Percentiles rank a stretch among this genome's conserved stretches.
Evolutionary conservation across 768 basidiomycete species (phyloP).

Genomic region (Cystobasidium tubakii): DNA sequence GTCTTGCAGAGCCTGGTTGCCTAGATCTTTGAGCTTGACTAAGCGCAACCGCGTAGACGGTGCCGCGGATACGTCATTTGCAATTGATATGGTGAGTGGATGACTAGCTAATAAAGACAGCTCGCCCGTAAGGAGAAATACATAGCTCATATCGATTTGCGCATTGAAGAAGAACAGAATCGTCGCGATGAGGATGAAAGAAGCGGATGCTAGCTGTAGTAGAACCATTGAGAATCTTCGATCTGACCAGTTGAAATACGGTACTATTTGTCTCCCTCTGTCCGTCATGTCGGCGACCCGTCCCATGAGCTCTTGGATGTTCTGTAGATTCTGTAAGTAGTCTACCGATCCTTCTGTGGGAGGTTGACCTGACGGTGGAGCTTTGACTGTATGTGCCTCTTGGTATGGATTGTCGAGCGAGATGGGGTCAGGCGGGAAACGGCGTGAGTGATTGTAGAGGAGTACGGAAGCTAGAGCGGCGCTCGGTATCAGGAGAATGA

Average conservation of each 20-base stretch:
- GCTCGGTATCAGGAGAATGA: conserved; percentile 25
- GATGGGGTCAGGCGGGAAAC: conserved; percentile 5
- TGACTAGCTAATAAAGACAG: conserved; percentile 37
- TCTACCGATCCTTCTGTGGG: conserved; percentile 37
- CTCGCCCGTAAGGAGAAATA: conserved; percentile 43
- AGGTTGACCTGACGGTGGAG: conserved; percentile 13
- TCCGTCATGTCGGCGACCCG: conserved; percentile 42
- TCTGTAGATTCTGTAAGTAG: conserved; percentile 38
- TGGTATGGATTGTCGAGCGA: conserved; percentile 32
- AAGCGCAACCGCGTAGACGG: not conserved
- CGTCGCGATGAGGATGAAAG: conserved; percentile 34
- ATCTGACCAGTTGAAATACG: conserved; percentile 44
- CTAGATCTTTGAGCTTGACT: not conserved
- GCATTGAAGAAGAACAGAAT: conserved; percentile 37
- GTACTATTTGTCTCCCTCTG: conserved; percentile 39
- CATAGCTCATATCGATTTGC: conserved; percentile 30
- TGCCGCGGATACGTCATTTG: conserved; percentile 4
- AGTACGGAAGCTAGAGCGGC: conserved; percentile 11
- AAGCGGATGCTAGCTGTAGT: conserved; percentile 39
- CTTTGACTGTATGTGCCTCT: conserved; percentile 1
- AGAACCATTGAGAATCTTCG: conserved; percentile 38
- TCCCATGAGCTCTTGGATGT: conserved; percentile 47
- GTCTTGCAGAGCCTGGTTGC: not conserved
- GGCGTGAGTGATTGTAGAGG: conserved; percentile 27
- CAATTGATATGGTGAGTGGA: conserved; percentile 33